These are phyloP conservation scores for Tricholoma terreum DNA, from an alignment of 768 basidiomycete genomes.

Conservation along the genomic window DNA sequence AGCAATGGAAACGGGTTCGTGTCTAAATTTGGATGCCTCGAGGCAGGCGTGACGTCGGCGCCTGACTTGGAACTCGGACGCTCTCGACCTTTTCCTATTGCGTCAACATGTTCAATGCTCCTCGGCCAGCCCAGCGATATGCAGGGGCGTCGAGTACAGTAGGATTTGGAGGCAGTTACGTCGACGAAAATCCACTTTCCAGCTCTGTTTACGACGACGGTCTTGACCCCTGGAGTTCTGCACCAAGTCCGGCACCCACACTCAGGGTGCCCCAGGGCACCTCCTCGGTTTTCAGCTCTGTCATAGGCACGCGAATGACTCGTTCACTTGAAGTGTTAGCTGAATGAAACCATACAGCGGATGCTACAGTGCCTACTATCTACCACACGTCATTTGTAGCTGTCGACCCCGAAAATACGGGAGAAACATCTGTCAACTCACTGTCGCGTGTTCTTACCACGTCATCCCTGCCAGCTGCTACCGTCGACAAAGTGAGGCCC, in stretches of 20 bases:
- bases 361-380: slow-evolving; percentile 74
- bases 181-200: slow-evolving; percentile 73
- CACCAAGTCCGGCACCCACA: slow-evolving; percentile 69
- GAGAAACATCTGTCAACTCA: slow-evolving; percentile 80
- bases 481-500: slow-evolving; percentile 70
- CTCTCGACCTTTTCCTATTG: neutral
- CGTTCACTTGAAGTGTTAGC: neutral
- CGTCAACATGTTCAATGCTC: slow-evolving; percentile 77
- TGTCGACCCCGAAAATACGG: slow-evolving; percentile 67
- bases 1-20: too few species aligned
- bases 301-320: slow-evolving; percentile 51
- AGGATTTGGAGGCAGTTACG: slow-evolving; percentile 69
- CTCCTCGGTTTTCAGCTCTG: slow-evolving; percentile 58
- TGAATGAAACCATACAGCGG: slow-evolving; percentile 43
- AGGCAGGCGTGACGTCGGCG: neutral
- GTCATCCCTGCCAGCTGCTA: slow-evolving; percentile 75
- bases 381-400: slow-evolving; percentile 73
- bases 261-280: slow-evolving; percentile 49
- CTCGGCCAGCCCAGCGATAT: slow-evolving; percentile 71
- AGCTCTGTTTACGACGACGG: slow-evolving; percentile 78
- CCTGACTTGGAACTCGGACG: neutral
- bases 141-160: slow-evolving; percentile 45
- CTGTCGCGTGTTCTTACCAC: slow-evolving; percentile 78
- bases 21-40: neutral
- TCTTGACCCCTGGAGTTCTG: slow-evolving; percentile 76